A percentile compares a stretch with the other conserved stretches of the same genome.
Evolutionary conservation across 495 filamentous ascomycete species (phyloP).

Genomic region (Penicillium verhagenii): DNA sequence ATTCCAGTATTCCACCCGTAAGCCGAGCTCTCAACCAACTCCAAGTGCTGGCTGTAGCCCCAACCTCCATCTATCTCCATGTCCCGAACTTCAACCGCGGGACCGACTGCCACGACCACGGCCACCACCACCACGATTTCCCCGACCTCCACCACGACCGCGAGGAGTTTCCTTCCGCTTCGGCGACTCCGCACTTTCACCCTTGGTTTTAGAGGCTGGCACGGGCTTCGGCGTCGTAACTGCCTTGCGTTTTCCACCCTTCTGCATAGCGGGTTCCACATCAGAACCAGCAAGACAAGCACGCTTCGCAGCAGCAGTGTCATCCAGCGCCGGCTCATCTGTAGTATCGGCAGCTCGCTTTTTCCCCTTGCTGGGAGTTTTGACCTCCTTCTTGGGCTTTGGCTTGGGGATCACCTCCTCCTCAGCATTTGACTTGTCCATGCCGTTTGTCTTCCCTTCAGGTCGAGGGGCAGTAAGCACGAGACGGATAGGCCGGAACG

Average conservation of each 20-base stretch:
- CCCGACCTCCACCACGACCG: neutral
- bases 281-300: neutral
- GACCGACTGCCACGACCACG: too few species aligned
- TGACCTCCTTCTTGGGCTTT: neutral
- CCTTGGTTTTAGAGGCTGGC: neutral
- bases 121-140: neutral
- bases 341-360: constrained; percentile 4
- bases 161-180: neutral
- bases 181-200: neutral
- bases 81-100: neutral
- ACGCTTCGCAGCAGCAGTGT: neutral
- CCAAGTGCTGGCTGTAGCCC: neutral
- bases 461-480: neutral
- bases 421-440: neutral
- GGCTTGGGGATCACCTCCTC: neutral
- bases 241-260: neutral
- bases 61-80: neutral
- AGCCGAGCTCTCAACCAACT: neutral
- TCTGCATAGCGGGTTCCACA: neutral
- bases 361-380: constrained; percentile 3
- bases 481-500: neutral
- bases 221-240: neutral
- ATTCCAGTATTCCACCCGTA: neutral
- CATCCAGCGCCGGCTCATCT: neutral
- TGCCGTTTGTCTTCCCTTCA: neutral